Conservation (phyloP, 768 basidiomycete genomes). For the Psilocybe subaeruginosa region DNA sequence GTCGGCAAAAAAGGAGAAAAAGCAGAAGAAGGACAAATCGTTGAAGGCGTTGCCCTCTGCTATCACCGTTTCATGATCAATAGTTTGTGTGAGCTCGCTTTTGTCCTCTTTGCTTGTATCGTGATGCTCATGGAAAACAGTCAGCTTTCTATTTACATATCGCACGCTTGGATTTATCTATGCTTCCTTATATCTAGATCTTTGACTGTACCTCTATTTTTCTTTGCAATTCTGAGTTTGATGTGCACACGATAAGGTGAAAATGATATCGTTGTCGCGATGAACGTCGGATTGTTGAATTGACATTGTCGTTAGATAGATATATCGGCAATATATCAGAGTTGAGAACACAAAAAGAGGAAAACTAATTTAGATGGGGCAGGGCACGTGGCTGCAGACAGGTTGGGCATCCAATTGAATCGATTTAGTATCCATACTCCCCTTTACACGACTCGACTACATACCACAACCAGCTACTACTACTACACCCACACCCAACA, state of each 20-base stretch:
- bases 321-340: neutral
- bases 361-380: constrained; percentile 17
- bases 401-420: constrained; percentile 23
- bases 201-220: constrained; percentile 10
- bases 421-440: constrained; percentile 28
- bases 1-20: constrained; percentile 23
- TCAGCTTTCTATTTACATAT: neutral
- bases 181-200: constrained; percentile 15
- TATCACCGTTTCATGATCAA: constrained; percentile 15
- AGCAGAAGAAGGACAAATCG: constrained; percentile 18
- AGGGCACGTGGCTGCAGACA: constrained; percentile 31
- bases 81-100: neutral
- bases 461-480: constrained; percentile 16
- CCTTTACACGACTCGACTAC: constrained; percentile 3
- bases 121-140: neutral
- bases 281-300: neutral
- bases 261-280: neutral
- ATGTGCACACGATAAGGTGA: neutral
- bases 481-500: constrained; percentile 17
- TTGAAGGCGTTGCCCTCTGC: constrained; percentile 5
- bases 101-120: neutral
- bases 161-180: neutral
- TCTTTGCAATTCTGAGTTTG: constrained; percentile 1
- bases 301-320: neutral
- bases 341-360: constrained; percentile 1